These are phyloP conservation scores for Talaromyces piceae DNA, from an alignment of 2,329 filamentous ascomycete genomes.

Conservation along the genomic window DNA sequence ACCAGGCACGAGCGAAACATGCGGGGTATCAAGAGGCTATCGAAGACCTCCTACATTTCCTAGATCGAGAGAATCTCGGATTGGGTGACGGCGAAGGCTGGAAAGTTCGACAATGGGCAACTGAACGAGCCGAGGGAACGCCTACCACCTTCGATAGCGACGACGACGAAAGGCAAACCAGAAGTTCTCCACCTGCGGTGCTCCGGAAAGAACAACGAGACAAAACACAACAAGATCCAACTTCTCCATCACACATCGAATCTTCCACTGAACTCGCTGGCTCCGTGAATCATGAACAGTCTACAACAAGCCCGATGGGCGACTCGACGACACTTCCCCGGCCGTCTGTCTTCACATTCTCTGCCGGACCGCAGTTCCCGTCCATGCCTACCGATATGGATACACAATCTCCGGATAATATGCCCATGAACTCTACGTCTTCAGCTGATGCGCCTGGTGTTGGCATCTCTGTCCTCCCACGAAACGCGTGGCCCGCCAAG, in stretches of 20 bases:
- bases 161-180: conserved; percentile 37
- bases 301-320: conserved; percentile 12
- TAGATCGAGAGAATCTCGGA: conserved; percentile 75
- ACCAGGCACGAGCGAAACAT: conserved; percentile 64
- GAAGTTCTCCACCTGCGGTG: conserved; percentile 29
- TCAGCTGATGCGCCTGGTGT: conserved; percentile 21
- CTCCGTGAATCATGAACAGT: conserved; percentile 13
- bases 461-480: conserved; percentile 37
- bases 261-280: conserved; percentile 4
- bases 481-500: conserved; percentile 32
- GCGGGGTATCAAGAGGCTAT: conserved; percentile 92
- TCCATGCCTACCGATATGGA: conserved; percentile 34
- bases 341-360: conserved; percentile 37
- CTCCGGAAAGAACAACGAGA: conserved; percentile 27
- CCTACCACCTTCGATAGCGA: conserved; percentile 35
- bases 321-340: conserved; percentile 21
- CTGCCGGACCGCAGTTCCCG: conserved; percentile 34
- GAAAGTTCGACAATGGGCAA: conserved; percentile 55
- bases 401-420: conserved; percentile 36
- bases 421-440: conserved; percentile 16
- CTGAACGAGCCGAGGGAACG: conserved; percentile 39
- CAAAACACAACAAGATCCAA: conserved; percentile 17
- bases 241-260: background rate
- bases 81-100: conserved; percentile 71
- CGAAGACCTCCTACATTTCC: conserved; percentile 76